These are phyloP conservation scores for Theileria parva DNA, from an alignment of 169 alveolate species.

Conservation along the genomic window DNA sequence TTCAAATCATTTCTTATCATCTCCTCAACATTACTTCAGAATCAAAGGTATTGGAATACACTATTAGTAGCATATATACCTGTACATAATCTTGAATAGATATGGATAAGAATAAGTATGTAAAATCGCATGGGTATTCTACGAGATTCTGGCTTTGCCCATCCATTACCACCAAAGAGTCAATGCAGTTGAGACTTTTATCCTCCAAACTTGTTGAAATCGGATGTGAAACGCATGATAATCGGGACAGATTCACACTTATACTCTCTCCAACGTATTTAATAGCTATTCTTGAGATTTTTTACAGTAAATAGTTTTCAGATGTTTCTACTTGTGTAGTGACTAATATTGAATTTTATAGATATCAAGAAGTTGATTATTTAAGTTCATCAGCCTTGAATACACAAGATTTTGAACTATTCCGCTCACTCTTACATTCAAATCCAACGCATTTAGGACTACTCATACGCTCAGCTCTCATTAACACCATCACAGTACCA, in stretches of 20 bases:
- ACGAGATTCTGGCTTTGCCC: slow-evolving; percentile 15
- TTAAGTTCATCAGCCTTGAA: slow-evolving; percentile 41
- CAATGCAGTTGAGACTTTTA: slow-evolving; percentile 3
- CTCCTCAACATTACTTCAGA: slow-evolving; percentile 8
- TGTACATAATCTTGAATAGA: background rate
- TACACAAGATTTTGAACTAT: slow-evolving; percentile 37
- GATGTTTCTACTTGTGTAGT: too few relatives aligned
- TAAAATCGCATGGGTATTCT: slow-evolving; percentile 1
- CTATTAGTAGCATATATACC: background rate
- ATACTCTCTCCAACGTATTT: background rate
- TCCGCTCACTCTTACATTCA: slow-evolving; percentile 19
- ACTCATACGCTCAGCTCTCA: slow-evolving; percentile 40
- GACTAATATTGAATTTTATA: slow-evolving; percentile 4
- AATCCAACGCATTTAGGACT: slow-evolving; percentile 46
- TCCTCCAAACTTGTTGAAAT: slow-evolving; percentile 2
- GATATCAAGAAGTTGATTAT: slow-evolving; percentile 35
- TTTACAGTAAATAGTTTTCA: too few relatives aligned
- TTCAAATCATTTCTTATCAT: slow-evolving; percentile 13
- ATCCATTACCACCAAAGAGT: slow-evolving; percentile 15
- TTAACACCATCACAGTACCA: slow-evolving; percentile 35
- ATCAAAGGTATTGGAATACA: slow-evolving; percentile 1
- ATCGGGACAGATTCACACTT: slow-evolving; percentile 6
- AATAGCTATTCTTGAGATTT: background rate
- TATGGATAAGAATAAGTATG: slow-evolving; percentile 12
- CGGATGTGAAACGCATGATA: background rate